Percentiles rank a stretch among this genome's conserved stretches.
These are phyloP conservation scores for Plasmodium fragile DNA, from an alignment of 169 alveolate species.

Conservation along the genomic window DNA sequence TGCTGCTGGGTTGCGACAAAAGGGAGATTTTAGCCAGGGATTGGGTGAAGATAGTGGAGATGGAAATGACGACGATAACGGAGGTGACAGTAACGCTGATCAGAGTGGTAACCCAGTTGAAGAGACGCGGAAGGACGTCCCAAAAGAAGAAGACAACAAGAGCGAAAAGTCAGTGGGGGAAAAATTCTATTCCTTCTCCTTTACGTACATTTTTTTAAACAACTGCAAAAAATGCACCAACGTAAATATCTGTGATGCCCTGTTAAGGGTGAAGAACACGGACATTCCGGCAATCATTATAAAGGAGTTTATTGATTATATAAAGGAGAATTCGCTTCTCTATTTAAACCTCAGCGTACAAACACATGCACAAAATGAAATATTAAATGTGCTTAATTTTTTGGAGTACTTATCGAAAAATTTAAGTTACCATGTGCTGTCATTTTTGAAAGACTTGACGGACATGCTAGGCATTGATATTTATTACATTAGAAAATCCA, in stretches of 20 bases:
- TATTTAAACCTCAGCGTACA: slow-evolving; percentile 76
- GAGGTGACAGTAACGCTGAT: background rate
- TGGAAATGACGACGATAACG: background rate
- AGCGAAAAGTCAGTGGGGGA: slow-evolving; percentile 3
- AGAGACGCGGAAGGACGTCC: background rate
- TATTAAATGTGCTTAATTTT: slow-evolving; percentile 39
- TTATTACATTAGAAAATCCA: slow-evolving; percentile 60
- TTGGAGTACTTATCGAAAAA: slow-evolving; percentile 70
- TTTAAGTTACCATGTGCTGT: slow-evolving; percentile 37
- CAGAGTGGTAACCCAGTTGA: background rate
- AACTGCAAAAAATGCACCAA: slow-evolving; percentile 76
- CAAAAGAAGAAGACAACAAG: background rate
- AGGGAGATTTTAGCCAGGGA: background rate
- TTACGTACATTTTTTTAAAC: slow-evolving; percentile 65
- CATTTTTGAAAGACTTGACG: slow-evolving; percentile 41
- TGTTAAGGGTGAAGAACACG: slow-evolving; percentile 76
- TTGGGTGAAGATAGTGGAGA: slow-evolving; percentile 3
- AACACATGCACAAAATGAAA: slow-evolving; percentile 50
- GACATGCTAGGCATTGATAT: slow-evolving; percentile 73
- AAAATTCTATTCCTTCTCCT: slow-evolving; percentile 46
- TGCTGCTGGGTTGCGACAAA: background rate
- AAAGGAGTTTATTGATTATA: slow-evolving; percentile 74
- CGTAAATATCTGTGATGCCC: slow-evolving; percentile 79
- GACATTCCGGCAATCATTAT: slow-evolving; percentile 76
- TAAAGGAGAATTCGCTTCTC: slow-evolving; percentile 77